Evolutionary conservation across 352 stramenopile genomes (phyloP), one percentile per base, ranked within the genome.

Genomic region (Globisporangium splendens): DNA sequence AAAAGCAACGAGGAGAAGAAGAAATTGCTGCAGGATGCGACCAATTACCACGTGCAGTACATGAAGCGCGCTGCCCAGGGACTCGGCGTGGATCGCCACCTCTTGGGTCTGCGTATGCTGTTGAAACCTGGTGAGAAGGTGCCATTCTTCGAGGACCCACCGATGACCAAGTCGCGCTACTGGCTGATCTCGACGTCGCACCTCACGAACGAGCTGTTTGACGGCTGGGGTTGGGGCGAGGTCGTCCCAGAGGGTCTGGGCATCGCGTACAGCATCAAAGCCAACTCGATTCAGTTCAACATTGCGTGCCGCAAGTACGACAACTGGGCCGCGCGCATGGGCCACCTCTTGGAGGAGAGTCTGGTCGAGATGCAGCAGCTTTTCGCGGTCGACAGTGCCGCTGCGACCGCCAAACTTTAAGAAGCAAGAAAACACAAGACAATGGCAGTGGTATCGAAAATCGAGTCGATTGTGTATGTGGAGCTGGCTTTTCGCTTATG

Each of bases 51-150:
- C 53, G 79, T 87, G 20, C 61, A 72, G 50, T 89, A 90, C 63
- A 90, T 89, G 79, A 77, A 77, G 54, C 69, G 70, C 21, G 93
- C 90, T 44, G 75, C 67, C 0, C 70, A 79, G 54, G 80, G 93
- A 52, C 57, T 82, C 56, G 94, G 96, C 33, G 89, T 99, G 38
- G 96, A 99, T 67, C 81, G 95, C 17, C 95, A 98, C 67, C 81
- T 99, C 49, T 80, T 99, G 54, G 94, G 89, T 18, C 68, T 99
- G 47, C 83, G 82, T 22, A 53, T 88, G 62, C 61, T 88, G 20
- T 61, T 90, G 18, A 52, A 76, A 39, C 63, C 71, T 6, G 64
- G 57, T 8, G 77, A 93, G 69, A 57, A 61, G 8, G 73, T 84
- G 42, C 69, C 79, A 2, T 89, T 93, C 49, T 87, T 93, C 21